These are phyloP conservation scores for Thymus quinquecostatus DNA, from an alignment of 257 asterid species.

Conservation along the genomic window DNA sequence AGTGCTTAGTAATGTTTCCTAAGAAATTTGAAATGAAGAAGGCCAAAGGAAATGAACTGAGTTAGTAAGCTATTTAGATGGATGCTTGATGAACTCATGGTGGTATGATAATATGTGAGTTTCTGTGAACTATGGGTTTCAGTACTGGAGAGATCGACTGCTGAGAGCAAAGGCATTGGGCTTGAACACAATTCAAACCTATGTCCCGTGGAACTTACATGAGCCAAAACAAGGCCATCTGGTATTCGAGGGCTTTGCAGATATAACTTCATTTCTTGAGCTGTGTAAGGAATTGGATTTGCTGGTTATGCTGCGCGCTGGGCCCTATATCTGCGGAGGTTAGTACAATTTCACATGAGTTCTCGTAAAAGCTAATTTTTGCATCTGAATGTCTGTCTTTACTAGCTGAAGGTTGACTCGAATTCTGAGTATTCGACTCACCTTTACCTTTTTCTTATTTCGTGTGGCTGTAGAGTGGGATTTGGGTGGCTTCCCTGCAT, in stretches of 20 bases:
- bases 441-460: neutral
- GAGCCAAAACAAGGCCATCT: constrained; percentile 75
- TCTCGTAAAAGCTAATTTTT: constrained; percentile 18
- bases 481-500: constrained; percentile 96
- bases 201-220: constrained; percentile 96
- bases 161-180: constrained; percentile 96
- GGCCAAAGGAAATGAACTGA: no score
- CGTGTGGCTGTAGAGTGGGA: constrained; percentile 83
- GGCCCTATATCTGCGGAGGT: constrained; percentile 99
- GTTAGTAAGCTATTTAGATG: neutral
- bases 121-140: constrained; percentile 31
- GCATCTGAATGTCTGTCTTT: neutral
- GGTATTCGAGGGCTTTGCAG: constrained; percentile 81
- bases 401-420: constrained; percentile 12
- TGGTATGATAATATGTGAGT: constrained; percentile 25
- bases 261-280: constrained; percentile 71
- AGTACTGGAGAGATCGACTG: constrained; percentile 98
- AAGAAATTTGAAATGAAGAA: no score
- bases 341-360: constrained; percentile 30
- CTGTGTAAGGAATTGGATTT: constrained; percentile 82
- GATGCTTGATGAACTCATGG: constrained; percentile 13
- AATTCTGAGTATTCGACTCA: constrained; percentile 12
- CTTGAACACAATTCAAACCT: constrained; percentile 87
- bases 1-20: no score
- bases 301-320: constrained; percentile 93